Conservation (phyloP, 1,284 basidiomycete species). For the Lignosus rhinocerotis region DNA sequence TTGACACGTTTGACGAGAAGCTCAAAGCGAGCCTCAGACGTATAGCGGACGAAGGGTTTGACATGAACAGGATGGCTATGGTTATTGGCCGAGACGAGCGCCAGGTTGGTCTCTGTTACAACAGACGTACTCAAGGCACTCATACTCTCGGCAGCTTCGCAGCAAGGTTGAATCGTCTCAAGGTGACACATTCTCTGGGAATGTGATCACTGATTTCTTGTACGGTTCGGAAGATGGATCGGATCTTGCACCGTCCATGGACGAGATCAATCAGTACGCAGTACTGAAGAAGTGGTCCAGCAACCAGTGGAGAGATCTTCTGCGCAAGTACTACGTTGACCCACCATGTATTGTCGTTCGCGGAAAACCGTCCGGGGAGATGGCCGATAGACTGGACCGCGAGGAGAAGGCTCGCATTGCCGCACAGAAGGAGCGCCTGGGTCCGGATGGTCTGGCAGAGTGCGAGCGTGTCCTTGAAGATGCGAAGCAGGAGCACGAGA, state of each 20-base stretch:
- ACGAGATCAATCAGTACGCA: conserved; percentile 79
- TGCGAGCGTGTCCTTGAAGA: conserved; percentile 72
- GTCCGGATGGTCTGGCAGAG: conserved; percentile 78
- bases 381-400: conserved; percentile 81
- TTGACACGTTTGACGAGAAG: conserved; percentile 72
- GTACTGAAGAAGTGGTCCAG: conserved; percentile 71
- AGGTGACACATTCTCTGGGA: conserved; percentile 73
- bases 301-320: conserved; percentile 78
- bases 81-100: conserved; percentile 88
- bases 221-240: conserved; percentile 87
- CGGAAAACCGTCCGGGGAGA: conserved; percentile 87
- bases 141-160: conserved; percentile 50
- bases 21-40: conserved; percentile 72
- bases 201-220: conserved; percentile 84
- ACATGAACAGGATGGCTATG: conserved; percentile 91
- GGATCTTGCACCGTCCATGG: conserved; percentile 73
- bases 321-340: conserved; percentile 83
- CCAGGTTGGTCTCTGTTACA: conserved; percentile 45
- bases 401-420: conserved; percentile 82
- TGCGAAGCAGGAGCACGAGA: conserved; percentile 88
- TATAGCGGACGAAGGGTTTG: conserved; percentile 78
- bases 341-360: conserved; percentile 72
- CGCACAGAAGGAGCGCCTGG: conserved; percentile 71
- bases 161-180: conserved; percentile 76
- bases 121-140: background rate